Percentiles rank a stretch among this genome's conserved stretches.
Conservation (phyloP, 495 filamentous ascomycete species). For the Talaromyces liani region DNA sequence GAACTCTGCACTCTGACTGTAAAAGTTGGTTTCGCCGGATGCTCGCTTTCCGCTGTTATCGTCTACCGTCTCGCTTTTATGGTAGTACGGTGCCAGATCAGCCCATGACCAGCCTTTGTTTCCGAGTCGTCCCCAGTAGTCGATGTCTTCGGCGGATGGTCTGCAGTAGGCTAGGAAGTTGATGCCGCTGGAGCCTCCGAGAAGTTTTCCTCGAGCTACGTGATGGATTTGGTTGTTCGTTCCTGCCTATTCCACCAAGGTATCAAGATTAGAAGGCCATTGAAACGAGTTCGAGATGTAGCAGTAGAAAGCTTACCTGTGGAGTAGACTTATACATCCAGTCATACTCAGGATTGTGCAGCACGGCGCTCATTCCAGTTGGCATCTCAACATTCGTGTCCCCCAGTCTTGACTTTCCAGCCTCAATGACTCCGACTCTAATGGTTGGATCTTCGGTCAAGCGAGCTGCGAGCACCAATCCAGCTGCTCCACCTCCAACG, state of each 20-base stretch:
- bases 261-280: too few relatives aligned
- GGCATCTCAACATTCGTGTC: conserved; percentile 26
- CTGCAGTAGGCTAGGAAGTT: conserved; percentile 30
- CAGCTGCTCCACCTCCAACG: conserved; percentile 23
- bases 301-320: conserved; percentile 13
- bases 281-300: too few relatives aligned
- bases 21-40: background rate
- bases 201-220: conserved; percentile 42
- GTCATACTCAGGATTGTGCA: conserved; percentile 31
- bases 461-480: conserved; percentile 10
- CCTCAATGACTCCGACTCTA: conserved; percentile 47
- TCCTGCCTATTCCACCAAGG: background rate
- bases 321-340: conserved; percentile 40
- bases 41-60: conserved; percentile 10
- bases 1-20: conserved; percentile 6
- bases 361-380: conserved; percentile 15
- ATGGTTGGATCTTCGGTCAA: conserved; percentile 10
- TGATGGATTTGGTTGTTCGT: conserved; percentile 13
- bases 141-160: conserved; percentile 33
- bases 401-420: conserved; percentile 24
- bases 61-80: conserved; percentile 17
- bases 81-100: conserved; percentile 36
- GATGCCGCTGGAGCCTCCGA: conserved; percentile 53
- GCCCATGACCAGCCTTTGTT: conserved; percentile 47
- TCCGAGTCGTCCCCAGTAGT: conserved; percentile 46